phyloP scores from a whole-genome alignment of 139 green algal genomes.

The Dunaliella primolecta region DNA sequence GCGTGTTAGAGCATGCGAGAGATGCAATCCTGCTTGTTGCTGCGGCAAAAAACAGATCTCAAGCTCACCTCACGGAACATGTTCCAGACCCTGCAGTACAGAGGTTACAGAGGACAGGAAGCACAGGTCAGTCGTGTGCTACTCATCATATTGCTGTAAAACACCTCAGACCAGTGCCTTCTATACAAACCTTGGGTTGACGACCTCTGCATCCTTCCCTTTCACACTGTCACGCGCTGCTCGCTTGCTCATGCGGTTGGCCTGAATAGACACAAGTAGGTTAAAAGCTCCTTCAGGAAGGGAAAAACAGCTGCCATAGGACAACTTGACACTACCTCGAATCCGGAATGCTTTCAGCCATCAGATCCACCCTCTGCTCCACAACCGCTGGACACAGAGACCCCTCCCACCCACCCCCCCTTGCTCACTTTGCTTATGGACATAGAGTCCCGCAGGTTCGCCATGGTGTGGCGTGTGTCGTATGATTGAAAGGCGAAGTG shows the following conservation, averaged over 20 bases:
- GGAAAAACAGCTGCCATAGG: not conserved
- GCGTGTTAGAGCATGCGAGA: slow-evolving; percentile 11
- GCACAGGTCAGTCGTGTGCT: too few species aligned
- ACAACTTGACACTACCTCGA: too few species aligned
- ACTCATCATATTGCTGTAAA: too few species aligned
- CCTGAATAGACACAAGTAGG: too few species aligned
- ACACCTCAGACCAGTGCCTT: too few species aligned
- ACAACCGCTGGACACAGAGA: not conserved
- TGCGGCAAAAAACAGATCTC: not conserved
- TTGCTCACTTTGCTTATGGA: not conserved
- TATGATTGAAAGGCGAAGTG: too few species aligned
- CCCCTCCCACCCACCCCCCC: not conserved
- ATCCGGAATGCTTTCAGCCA: too few species aligned
- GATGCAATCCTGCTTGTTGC: not conserved
- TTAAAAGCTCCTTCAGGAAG: too few species aligned
- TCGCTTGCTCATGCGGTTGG: slow-evolving; percentile 1
- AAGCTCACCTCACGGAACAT: slow-evolving; percentile 14
- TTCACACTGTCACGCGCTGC: not conserved
- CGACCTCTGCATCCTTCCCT: slow-evolving; percentile 1
- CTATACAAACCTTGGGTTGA: not conserved
- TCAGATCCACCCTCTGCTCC: too few species aligned
- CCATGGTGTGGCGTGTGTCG: too few species aligned
- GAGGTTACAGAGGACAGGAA: too few species aligned
- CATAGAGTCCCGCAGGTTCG: not conserved
- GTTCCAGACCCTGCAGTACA: slow-evolving; percentile 10